phyloP scores from a whole-genome alignment of 495 filamentous ascomycete genomes.

The Xylaria longipes region DNA sequence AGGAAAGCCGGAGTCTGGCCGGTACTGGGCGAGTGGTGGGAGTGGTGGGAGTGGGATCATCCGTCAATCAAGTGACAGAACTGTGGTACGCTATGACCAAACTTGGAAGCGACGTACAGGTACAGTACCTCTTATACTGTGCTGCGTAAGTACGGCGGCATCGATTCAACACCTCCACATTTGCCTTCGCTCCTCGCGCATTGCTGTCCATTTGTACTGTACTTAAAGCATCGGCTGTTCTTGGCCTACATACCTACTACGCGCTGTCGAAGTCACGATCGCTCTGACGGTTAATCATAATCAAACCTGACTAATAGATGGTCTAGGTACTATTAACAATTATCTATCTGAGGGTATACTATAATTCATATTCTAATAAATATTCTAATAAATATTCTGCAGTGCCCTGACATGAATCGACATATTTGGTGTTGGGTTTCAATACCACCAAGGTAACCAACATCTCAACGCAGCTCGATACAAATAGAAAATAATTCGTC shows the following conservation, averaged over 20 bases:
- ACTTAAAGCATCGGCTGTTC: neutral
- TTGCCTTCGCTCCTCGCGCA: neutral
- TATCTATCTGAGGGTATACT: neutral
- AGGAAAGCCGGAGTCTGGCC: neutral
- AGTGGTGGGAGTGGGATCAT: conserved; percentile 14
- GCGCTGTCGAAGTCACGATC: neutral
- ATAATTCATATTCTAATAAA: neutral
- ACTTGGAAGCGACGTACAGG: no score
- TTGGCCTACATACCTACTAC: no score
- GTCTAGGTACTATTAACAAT: neutral
- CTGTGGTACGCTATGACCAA: no score
- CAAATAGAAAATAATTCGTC: conserved; percentile 47
- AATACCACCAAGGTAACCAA: neutral
- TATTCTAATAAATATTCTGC: conserved; percentile 12
- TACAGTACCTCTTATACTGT: no score
- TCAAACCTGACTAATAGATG: neutral
- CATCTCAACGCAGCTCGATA: conserved; percentile 29
- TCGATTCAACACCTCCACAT: neutral
- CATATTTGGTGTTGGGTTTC: neutral
- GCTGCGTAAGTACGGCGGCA: no score
- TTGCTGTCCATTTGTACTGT: conserved; percentile 14
- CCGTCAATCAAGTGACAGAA: conserved; percentile 18
- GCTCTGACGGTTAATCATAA: neutral
- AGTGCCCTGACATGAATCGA: neutral
- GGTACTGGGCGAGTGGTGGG: no score